Evolutionary conservation across 2,329 filamentous ascomycete genomes (phyloP).

Genomic region (Microascus cirrosus): DNA sequence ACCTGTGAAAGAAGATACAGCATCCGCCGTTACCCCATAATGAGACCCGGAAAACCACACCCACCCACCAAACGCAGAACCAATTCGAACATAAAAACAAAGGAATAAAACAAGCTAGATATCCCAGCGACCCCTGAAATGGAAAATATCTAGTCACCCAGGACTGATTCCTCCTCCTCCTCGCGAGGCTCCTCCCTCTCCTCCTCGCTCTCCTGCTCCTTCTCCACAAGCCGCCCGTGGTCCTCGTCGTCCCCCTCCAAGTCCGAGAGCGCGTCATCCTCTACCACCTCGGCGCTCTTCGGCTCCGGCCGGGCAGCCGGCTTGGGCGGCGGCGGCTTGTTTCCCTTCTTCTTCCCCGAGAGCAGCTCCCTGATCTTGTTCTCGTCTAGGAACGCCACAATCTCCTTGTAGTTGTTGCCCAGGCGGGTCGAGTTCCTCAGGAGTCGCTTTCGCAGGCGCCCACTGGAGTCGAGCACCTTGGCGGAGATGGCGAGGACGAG

Average conservation of each 20-base stretch:
- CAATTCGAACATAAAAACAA: neutral
- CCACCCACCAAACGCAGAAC: neutral
- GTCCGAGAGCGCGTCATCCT: conserved; percentile 20
- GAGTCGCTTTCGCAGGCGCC: conserved; percentile 59
- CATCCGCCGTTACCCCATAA: neutral
- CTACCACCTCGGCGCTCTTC: conserved; percentile 27
- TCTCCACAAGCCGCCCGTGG: conserved; percentile 16
- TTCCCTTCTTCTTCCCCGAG: conserved; percentile 23
- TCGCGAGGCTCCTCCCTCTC: conserved; percentile 13
- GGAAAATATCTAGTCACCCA: conserved; percentile 5
- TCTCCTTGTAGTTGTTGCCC: conserved; percentile 76
- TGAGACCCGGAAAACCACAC: neutral
- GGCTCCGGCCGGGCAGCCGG: conserved; percentile 43
- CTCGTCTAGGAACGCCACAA: conserved; percentile 70
- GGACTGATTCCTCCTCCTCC: neutral
- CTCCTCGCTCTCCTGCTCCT: conserved; percentile 24
- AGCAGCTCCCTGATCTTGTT: conserved; percentile 35
- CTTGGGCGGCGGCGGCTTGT: conserved; percentile 24
- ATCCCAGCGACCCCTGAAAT: conserved; percentile 3
- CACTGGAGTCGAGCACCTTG: conserved; percentile 59
- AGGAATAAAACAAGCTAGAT: neutral
- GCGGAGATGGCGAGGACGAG: conserved; percentile 71
- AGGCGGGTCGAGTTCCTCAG: conserved; percentile 70
- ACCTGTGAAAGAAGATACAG: neutral
- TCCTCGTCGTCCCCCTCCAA: conserved; percentile 14